Conservation (phyloP, 768 basidiomycete species). For the Tylopilus rubrobrunneus region DNA sequence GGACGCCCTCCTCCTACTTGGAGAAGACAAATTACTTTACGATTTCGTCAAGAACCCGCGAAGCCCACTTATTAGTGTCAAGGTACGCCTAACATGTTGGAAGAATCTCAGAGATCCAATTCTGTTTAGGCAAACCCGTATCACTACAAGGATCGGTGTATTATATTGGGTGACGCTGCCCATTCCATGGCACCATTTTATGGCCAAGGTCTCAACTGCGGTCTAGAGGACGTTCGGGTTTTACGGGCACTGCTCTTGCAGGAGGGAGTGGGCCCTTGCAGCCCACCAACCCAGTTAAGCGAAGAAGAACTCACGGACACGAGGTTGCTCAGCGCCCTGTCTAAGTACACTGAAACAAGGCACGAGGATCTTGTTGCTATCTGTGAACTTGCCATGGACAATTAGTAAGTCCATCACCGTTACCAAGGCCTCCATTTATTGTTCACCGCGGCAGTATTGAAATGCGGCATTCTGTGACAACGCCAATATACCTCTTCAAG, state of each 20-base stretch:
- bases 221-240: constrained; percentile 94
- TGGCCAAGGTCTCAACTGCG: constrained; percentile 96
- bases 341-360: constrained; percentile 75
- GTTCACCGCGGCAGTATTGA: constrained; percentile 59
- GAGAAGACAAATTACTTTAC: constrained; percentile 67
- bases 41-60: constrained; percentile 85
- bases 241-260: constrained; percentile 71
- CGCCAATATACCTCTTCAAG: constrained; percentile 71
- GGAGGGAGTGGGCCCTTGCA: constrained; percentile 56
- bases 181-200: constrained; percentile 99
- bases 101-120: constrained; percentile 18
- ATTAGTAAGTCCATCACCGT: constrained; percentile 72
- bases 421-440: constrained; percentile 20
- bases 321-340: constrained; percentile 61
- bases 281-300: constrained; percentile 27
- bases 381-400: constrained; percentile 88
- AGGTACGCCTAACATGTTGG: constrained; percentile 50
- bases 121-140: constrained; percentile 70
- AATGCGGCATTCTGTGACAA: constrained; percentile 92
- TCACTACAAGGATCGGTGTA: constrained; percentile 83
- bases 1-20: constrained; percentile 83
- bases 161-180: constrained; percentile 91
- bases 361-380: constrained; percentile 90
- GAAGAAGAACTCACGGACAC: constrained; percentile 43
- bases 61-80: constrained; percentile 87